Base-by-base conservation (phyloP, 805 yeast genomes). In the Saccharomyces jurei region DNA sequence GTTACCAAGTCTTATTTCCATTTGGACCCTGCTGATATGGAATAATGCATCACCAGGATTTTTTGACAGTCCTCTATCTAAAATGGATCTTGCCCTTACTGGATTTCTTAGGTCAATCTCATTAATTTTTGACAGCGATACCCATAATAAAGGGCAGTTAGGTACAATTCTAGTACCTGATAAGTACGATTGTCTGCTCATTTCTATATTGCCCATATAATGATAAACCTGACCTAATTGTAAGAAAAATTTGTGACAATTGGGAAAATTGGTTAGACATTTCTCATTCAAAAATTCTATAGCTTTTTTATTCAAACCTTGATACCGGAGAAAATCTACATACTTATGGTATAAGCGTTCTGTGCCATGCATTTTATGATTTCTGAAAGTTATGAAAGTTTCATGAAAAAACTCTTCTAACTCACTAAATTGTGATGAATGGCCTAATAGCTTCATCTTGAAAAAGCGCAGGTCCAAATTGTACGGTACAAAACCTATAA, bases 381-480 rank as follows among this genome's bases (percentile, higher is more conserved):
- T 30, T 3, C 72, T 58, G 0, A 86, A 84, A 3, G 65, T 59
- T 1, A 66, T 66, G 53, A 77, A 76, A 21, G 56, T 49, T n/a
- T 56, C 28, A 1, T 13, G 28, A 22, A 58, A 58, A 41, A 79
- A 54, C 10, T 61, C 59, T 2, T 68, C 54, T 0, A 80, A 82
- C 13, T 65, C 60, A 0, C 67, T 69, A 32, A 61, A 65, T 31
- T 77, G 64, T 4, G 71, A 68, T 5, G 73, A 69, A 25, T 74
- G 74, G 17, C 73, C 70, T 54, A 87, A 87, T 32, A 89, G 68
- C 58, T 87, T 85, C 26, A 86, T 74, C n/a, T 84, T 76, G 0
- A 92, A 92, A 50, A 85, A 71, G 88, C 89, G 84, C 9, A 89
- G 65, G 26, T 77, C 80, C 56, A 81, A 84, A 56, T 72, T 74